Evolutionary conservation across 345 rosid genomes (phyloP).

Genomic region (Aegle marmelos): DNA sequence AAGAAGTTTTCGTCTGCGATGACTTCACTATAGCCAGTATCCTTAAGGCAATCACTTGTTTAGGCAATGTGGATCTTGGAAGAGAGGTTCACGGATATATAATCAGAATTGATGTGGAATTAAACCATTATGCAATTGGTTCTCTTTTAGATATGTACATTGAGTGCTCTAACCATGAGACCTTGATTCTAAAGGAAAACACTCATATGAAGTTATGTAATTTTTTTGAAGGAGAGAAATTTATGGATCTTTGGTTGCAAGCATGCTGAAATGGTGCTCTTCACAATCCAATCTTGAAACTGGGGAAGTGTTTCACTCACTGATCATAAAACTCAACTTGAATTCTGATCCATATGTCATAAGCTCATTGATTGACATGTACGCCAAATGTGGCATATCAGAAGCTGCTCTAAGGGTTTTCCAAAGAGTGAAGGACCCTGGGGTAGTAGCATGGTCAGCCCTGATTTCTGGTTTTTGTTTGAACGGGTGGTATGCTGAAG

Average conservation of each 20-base stretch:
- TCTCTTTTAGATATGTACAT: constrained; percentile 35
- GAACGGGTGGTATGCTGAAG: constrained; percentile 19
- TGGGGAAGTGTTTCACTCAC: constrained; percentile 22
- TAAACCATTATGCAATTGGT: constrained; percentile 16
- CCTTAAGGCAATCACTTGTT: constrained; percentile 26
- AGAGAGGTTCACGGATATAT: constrained; percentile 27
- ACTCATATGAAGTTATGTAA: constrained; percentile 19
- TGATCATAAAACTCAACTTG: constrained; percentile 19
- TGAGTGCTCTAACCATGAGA: constrained; percentile 13
- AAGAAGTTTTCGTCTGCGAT: constrained; percentile 22
- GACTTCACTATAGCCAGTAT: constrained; percentile 27
- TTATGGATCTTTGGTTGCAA: constrained; percentile 14
- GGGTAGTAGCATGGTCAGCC: constrained; percentile 21
- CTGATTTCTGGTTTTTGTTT: constrained; percentile 20
- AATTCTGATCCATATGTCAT: constrained; percentile 20
- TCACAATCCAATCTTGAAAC: constrained; percentile 16
- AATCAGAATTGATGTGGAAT: constrained; percentile 21
- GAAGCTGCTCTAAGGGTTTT: constrained; percentile 27
- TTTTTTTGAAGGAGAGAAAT: constrained; percentile 16
- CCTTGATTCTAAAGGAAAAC: constrained; percentile 3
- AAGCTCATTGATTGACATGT: constrained; percentile 28
- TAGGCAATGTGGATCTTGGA: constrained; percentile 20
- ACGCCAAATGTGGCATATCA: constrained; percentile 25
- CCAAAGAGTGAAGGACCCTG: constrained; percentile 8
- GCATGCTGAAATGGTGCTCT: constrained; percentile 35